These are phyloP conservation scores for Stramenopiles sp. DNA, from an alignment of 352 stramenopile genomes.

Conservation along the genomic window DNA sequence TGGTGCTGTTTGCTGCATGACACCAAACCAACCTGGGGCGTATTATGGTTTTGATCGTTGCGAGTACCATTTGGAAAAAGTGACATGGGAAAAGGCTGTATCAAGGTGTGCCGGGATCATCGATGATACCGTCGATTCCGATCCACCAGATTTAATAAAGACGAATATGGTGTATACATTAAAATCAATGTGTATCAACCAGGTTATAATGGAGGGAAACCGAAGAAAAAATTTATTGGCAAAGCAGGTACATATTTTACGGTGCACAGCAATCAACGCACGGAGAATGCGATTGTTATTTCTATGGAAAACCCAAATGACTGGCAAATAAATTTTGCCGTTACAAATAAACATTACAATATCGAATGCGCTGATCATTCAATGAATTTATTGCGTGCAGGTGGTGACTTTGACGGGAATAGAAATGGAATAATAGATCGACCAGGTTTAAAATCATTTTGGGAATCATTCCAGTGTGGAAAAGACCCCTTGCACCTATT, in stretches of 20 bases:
- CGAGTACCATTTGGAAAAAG: too few relatives aligned
- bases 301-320: background rate
- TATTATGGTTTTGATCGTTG: too few relatives aligned
- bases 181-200: background rate
- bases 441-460: slow-evolving; percentile 3
- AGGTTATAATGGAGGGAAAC: background rate
- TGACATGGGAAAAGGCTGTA: too few relatives aligned
- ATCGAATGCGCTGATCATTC: background rate
- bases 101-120: too few relatives aligned
- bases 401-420: background rate
- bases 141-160: background rate
- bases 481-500: background rate
- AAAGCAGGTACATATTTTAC: background rate
- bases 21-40: too few relatives aligned
- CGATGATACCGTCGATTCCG: too few relatives aligned
- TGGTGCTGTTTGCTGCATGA: too few relatives aligned
- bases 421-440: slow-evolving; percentile 1
- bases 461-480: background rate
- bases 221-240: background rate
- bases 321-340: background rate
- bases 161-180: background rate
- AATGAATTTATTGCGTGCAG: background rate
- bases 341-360: background rate
- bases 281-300: background rate
- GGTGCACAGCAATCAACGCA: background rate